Base-by-base conservation (phyloP, 768 basidiomycete species). In the Termitomyces sp. region DNA sequence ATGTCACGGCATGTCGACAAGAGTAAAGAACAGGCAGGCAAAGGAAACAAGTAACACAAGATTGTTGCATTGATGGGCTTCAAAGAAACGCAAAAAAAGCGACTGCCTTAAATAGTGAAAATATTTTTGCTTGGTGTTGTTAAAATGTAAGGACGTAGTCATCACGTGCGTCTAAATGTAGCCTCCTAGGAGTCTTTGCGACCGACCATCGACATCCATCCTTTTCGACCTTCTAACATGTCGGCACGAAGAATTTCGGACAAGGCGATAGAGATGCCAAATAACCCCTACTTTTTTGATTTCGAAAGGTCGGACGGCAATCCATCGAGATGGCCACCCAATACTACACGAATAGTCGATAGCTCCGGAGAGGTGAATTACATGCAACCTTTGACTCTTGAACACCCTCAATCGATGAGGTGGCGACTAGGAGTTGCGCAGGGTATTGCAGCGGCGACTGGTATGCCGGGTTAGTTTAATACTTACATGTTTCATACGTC, bases 321-420 rank as follows among this genome's bases (percentile, higher is more conserved):
- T 56, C 34, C 67, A 1, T 50, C 52, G 3, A 70, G 70, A 17
- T 87, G 85, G 82, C 90, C 90, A 1, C 68, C 66, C 17, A 83
- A 86, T 54, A 86, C 80, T 3, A 76, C 73, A 12, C 73, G 75
- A 54, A 61, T 74, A 7, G 76, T 88, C 21, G 85, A 88, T 63
- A 37, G 54, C 7, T 84, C 84, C 8, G 86, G 87, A 14, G 74
- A 83, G 53, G 85, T 93, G 31, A 92, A 92, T 65, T 93, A 69
- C 69, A 88, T 87, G 81, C 77, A 81, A 16, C 75, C 73, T 2
- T 68, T 89, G 2, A 70, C 67, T 19, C 63, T 80, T 19, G 81
- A 87, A 49, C 80, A 85, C 41, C 67, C 74, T 21, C 70, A 80
- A 17, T 66, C 75, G 41, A 69, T 86, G 32, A 81, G 81, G 66